A percentile compares a stretch with the other conserved stretches of the same genome.
Conservation (phyloP, 352 stramenopile species). For the Phytophthora sp. region DNA sequence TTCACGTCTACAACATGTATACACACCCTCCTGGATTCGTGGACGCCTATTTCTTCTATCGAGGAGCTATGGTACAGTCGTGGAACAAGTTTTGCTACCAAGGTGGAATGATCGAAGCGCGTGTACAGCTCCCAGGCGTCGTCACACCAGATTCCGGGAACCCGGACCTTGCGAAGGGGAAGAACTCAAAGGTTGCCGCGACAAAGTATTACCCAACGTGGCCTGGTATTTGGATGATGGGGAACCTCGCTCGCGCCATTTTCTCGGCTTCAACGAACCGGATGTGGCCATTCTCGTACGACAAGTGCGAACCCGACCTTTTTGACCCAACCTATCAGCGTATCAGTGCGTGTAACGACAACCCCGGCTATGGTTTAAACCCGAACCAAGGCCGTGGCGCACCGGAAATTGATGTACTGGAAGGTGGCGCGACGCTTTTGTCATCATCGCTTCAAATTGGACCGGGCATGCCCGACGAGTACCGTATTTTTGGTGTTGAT, state of each 20-base stretch:
- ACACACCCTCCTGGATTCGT: slow-evolving; percentile 53
- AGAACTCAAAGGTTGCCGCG: slow-evolving; percentile 60
- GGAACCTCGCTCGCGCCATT: slow-evolving; percentile 95
- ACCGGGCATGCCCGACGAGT: slow-evolving; percentile 70
- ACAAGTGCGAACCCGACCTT: slow-evolving; percentile 83
- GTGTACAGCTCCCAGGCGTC: slow-evolving; percentile 85
- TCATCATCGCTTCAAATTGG: slow-evolving; percentile 92
- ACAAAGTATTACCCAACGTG: slow-evolving; percentile 85
- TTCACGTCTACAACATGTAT: slow-evolving; percentile 69
- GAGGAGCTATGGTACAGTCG: slow-evolving; percentile 89
- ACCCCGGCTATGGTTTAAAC: slow-evolving; percentile 92
- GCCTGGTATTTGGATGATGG: slow-evolving; percentile 96
- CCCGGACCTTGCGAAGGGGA: slow-evolving; percentile 47
- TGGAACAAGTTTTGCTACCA: slow-evolving; percentile 97
- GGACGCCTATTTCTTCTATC: slow-evolving; percentile 55
- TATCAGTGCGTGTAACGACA: slow-evolving; percentile 89
- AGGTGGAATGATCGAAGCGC: slow-evolving; percentile 92
- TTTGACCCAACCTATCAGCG: slow-evolving; percentile 65
- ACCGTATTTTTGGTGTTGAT: slow-evolving; percentile 54
- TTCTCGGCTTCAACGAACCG: slow-evolving; percentile 94
- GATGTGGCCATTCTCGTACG: slow-evolving; percentile 97
- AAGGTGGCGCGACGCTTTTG: slow-evolving; percentile 78
- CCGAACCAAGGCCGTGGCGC: slow-evolving; percentile 82
- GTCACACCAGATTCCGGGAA: slow-evolving; percentile 56
- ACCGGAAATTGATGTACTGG: slow-evolving; percentile 96